Percentiles rank a stretch among this genome's conserved stretches.
Conservation (phyloP, 176 grass and related monocot species). For the Avena insularis region DNA sequence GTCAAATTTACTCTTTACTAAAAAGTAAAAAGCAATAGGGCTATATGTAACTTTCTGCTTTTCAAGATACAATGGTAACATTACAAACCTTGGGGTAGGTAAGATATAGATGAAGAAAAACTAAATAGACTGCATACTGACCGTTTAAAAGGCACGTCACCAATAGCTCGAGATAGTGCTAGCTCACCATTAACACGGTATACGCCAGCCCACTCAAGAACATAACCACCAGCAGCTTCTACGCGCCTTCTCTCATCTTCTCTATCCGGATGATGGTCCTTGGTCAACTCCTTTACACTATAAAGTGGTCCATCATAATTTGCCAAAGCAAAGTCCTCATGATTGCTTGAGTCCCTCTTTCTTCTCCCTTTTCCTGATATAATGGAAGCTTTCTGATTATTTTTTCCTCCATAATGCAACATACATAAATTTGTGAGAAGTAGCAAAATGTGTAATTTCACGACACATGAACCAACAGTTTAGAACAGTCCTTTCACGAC, state of each 20-base stretch:
- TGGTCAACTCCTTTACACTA: conserved; percentile 79
- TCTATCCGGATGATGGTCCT: conserved; percentile 97
- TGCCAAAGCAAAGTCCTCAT: conserved; percentile 52
- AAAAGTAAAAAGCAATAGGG: conserved; percentile 34
- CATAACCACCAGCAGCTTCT: conserved; percentile 85
- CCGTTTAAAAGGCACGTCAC: conserved; percentile 86
- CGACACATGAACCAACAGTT: background rate
- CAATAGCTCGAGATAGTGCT: conserved; percentile 89
- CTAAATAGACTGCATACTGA: conserved; percentile 49
- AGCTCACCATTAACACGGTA: conserved; percentile 87
- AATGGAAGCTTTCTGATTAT: conserved; percentile 37
- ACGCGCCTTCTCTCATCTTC: conserved; percentile 93
- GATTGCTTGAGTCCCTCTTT: conserved; percentile 56
- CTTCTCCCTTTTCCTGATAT: conserved; percentile 64
- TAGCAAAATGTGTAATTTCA: background rate
- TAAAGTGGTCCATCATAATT: conserved; percentile 66
- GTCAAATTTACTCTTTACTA: conserved; percentile 19
- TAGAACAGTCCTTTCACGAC: background rate
- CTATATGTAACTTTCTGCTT: conserved; percentile 18
- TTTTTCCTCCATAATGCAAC: conserved; percentile 30
- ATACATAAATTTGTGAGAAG: conserved; percentile 8
- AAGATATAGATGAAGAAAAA: conserved; percentile 18
- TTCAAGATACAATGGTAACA: background rate
- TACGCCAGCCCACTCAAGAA: conserved; percentile 91
- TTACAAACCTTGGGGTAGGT: background rate